These are phyloP conservation scores for Xylaria sp. DNA, from an alignment of 2,329 filamentous ascomycete species.

Conservation along the genomic window DNA sequence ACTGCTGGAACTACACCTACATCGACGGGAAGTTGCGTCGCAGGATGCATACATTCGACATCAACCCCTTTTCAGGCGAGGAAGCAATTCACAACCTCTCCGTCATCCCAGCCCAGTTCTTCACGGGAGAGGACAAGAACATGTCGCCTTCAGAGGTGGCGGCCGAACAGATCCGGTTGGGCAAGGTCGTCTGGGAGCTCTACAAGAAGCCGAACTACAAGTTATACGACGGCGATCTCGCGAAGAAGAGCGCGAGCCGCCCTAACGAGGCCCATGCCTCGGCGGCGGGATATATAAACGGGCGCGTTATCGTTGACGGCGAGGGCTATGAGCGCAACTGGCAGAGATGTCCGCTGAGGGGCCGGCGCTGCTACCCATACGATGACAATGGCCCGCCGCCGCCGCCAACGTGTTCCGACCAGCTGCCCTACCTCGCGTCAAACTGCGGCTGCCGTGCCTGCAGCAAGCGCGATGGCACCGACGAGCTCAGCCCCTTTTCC, in stretches of 20 bases:
- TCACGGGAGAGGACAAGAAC: conserved; percentile 52
- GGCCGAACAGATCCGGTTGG: conserved; percentile 55
- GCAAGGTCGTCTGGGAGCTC: conserved; percentile 61
- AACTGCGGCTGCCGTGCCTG: conserved; percentile 58
- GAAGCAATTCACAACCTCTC: conserved; percentile 56
- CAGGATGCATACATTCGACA: conserved; percentile 52
- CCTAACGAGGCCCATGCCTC: conserved; percentile 43
- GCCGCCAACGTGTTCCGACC: conserved; percentile 47
- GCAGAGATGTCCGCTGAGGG: background rate
- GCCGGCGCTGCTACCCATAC: conserved; percentile 16
- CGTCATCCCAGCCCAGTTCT: conserved; percentile 58
- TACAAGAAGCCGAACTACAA: conserved; percentile 59
- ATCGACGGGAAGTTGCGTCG: conserved; percentile 50
- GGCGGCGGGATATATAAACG: conserved; percentile 50
- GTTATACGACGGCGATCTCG: conserved; percentile 58
- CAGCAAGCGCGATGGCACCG: conserved; percentile 37
- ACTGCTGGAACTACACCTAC: conserved; percentile 58
- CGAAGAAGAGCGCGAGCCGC: conserved; percentile 45
- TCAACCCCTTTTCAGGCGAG: conserved; percentile 58
- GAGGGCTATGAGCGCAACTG: conserved; percentile 52
- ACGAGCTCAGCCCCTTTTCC: conserved; percentile 51
- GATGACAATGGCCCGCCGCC: conserved; percentile 14
- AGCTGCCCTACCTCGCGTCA: conserved; percentile 56
- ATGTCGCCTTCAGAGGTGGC: conserved; percentile 48
- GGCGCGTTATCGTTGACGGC: conserved; percentile 58